Conservation (phyloP, 805 yeast species). For the Schwanniomyces pseudopolymorphus region DNA sequence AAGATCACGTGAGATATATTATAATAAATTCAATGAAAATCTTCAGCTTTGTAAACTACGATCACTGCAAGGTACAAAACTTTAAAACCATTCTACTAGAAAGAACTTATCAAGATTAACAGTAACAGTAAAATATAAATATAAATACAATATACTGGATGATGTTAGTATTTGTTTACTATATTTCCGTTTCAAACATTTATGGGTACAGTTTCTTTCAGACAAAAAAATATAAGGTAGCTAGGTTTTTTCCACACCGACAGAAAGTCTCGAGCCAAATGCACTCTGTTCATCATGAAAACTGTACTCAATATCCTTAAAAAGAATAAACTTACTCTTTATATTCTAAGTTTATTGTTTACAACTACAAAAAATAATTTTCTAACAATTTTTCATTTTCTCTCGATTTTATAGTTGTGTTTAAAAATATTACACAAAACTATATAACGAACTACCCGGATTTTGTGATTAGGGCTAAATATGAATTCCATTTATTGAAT, state of each 20-base stretch:
- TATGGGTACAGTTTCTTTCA: constrained; percentile 31
- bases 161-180: neutral
- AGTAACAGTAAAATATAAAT: no score
- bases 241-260: constrained; percentile 98
- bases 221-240: constrained; percentile 82
- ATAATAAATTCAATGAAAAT: no score
- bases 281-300: constrained; percentile 63
- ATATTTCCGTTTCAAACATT: neutral
- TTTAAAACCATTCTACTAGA: no score
- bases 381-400: neutral
- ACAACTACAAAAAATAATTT: neutral
- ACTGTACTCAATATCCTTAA: neutral
- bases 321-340: neutral
- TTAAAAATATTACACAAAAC: neutral
- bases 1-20: no score
- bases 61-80: no score
- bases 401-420: neutral
- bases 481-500: neutral
- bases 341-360: neutral
- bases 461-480: neutral
- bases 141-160: no score
- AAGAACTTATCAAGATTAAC: no score
- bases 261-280: constrained; percentile 98
- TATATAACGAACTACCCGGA: neutral
- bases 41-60: no score